A percentile compares a stretch with the other conserved stretches of the same genome.
Conservation (phyloP, 352 stramenopile species). For the Pythium sukuiense region DNA sequence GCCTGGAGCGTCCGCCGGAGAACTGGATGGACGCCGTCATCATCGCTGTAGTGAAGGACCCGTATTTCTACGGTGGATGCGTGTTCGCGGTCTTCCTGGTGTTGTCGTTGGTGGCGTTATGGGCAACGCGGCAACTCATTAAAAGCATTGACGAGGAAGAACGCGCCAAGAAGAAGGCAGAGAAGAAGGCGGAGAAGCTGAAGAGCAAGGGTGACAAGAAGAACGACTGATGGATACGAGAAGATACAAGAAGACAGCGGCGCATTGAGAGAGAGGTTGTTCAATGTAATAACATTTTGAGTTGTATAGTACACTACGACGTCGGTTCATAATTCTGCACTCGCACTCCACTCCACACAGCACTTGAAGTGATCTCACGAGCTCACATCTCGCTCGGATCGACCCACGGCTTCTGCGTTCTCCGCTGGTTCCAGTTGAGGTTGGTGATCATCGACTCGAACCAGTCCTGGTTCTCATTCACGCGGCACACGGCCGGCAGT, state of each 20-base stretch:
- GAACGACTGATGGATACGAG: conserved; percentile 10
- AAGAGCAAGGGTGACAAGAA: conserved; percentile 19
- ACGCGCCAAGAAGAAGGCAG: conserved; percentile 16
- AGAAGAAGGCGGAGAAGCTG: neutral
- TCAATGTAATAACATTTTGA: neutral
- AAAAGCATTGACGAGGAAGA: conserved; percentile 61
- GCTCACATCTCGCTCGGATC: conserved; percentile 10
- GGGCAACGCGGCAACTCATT: conserved; percentile 60
- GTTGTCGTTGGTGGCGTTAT: conserved; percentile 51
- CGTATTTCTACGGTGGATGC: conserved; percentile 55
- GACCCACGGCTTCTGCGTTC: conserved; percentile 76
- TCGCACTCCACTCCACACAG: neutral
- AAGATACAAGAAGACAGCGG: neutral
- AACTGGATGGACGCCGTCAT: conserved; percentile 68
- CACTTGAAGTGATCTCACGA: neutral
- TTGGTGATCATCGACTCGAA: conserved; percentile 92
- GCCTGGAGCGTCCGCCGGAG: conserved; percentile 51
- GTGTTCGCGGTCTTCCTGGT: conserved; percentile 43
- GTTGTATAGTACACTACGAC: conserved; percentile 6
- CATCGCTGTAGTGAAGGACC: conserved; percentile 58
- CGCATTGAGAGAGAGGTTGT: neutral
- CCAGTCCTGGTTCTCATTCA: conserved; percentile 92
- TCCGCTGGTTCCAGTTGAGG: conserved; percentile 92
- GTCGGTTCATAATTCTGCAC: conserved; percentile 4
- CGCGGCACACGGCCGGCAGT: conserved; percentile 81